These are phyloP conservation scores for Rubia peregrina DNA, from an alignment of 305 asterid genomes.

Conservation along the genomic window DNA sequence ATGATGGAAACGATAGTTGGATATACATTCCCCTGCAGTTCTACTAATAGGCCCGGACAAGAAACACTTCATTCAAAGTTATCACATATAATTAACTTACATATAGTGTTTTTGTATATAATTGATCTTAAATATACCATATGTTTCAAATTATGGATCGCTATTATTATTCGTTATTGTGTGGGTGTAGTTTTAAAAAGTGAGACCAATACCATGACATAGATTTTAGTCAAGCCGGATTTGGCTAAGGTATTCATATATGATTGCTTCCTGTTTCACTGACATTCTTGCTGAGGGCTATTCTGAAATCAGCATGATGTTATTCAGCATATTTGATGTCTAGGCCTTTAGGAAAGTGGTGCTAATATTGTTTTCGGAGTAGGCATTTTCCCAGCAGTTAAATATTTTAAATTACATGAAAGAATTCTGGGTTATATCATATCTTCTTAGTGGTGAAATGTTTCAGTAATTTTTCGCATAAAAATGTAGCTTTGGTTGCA, in stretches of 20 bases:
- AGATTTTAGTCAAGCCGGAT: background rate
- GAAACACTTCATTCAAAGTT: background rate
- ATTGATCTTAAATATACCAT: background rate
- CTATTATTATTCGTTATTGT: too few species aligned
- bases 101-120: background rate
- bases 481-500: too few species aligned
- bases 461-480: too few species aligned
- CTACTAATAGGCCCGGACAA: background rate
- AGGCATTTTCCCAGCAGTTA: too few species aligned
- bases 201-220: background rate
- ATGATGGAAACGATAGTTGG: background rate
- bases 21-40: background rate
- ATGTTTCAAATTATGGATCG: slow-evolving; percentile 54
- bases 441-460: too few species aligned
- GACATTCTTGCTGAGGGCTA: background rate
- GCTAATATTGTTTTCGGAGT: background rate
- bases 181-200: background rate
- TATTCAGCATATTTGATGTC: background rate
- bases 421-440: too few species aligned
- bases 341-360: slow-evolving; percentile 1
- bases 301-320: background rate
- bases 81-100: background rate
- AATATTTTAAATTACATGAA: too few species aligned
- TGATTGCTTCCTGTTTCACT: background rate
- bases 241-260: background rate